These are phyloP conservation scores for Alternaria burnsii DNA, from an alignment of 2,329 filamentous ascomycete genomes.

Conservation along the genomic window DNA sequence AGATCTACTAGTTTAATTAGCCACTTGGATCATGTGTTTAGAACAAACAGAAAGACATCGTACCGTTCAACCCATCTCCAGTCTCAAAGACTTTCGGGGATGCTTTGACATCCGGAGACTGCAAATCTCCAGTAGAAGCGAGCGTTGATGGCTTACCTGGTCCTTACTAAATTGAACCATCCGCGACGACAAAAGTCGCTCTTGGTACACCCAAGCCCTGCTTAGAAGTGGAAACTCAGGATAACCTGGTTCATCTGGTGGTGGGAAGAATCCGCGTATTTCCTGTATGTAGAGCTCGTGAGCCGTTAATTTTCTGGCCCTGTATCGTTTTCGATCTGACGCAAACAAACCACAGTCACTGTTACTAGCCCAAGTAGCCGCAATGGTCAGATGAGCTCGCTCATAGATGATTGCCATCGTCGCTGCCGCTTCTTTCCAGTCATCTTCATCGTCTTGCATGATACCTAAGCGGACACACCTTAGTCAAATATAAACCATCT, in stretches of 20 bases:
- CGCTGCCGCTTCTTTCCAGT: not conserved
- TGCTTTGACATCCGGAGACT: not conserved
- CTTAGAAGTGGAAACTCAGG: not conserved
- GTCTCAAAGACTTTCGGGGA: not conserved
- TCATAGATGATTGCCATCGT: not conserved
- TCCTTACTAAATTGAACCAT: not conserved
- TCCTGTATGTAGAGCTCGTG: not conserved
- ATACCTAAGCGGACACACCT: not conserved
- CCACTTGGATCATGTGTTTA: not conserved
- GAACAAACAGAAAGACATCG: rapidly evolving
- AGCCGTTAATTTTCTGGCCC: not conserved
- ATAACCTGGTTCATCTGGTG: no score
- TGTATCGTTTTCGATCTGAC: not conserved
- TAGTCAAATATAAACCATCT: not conserved
- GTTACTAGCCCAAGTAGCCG: not conserved
- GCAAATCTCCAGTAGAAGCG: not conserved
- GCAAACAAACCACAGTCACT: not conserved
- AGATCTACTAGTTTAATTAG: not conserved
- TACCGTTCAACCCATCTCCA: rapidly evolving
- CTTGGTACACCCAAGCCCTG: not conserved
- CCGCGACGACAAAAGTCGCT: not conserved
- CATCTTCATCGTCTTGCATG: not conserved
- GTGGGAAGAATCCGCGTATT: rapidly evolving
- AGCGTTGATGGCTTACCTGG: not conserved
- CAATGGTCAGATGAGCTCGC: not conserved